Evolutionary conservation across 495 filamentous ascomycete species (phyloP).

Genomic region (Hyphodiscus hymeniophilus): DNA sequence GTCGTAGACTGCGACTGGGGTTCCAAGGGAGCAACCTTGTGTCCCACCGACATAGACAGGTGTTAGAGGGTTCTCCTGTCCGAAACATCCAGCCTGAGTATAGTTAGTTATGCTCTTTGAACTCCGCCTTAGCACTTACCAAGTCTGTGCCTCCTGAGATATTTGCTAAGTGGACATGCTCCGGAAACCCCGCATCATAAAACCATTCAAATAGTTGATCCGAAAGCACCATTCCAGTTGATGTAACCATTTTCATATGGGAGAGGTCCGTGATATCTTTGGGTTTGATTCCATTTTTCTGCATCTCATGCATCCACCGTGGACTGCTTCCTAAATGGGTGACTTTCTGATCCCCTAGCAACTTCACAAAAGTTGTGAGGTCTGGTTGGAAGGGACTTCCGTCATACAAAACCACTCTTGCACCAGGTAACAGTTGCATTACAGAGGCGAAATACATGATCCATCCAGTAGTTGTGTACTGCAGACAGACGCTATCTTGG

Average conservation of each 20-base stretch:
- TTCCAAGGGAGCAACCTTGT: constrained; percentile 54
- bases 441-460: constrained; percentile 70
- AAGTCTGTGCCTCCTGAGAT: constrained; percentile 76
- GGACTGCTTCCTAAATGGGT: constrained; percentile 62
- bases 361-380: constrained; percentile 45
- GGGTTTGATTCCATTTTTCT: constrained; percentile 50
- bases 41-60: constrained; percentile 68
- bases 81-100: constrained; percentile 55
- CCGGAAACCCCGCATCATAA: constrained; percentile 69
- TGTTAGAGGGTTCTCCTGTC: constrained; percentile 55
- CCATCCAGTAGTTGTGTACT: constrained; percentile 54
- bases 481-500: constrained; percentile 36
- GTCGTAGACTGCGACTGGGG: constrained; percentile 61
- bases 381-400: constrained; percentile 68
- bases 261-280: constrained; percentile 53
- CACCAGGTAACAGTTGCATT: constrained; percentile 44
- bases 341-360: constrained; percentile 51
- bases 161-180: constrained; percentile 55
- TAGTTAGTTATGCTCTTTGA: neutral
- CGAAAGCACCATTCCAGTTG: constrained; percentile 73
- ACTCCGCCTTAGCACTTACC: constrained; percentile 24
- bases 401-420: constrained; percentile 60
- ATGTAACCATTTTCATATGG: constrained; percentile 47
- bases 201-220: constrained; percentile 73
- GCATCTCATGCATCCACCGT: constrained; percentile 62